Conservation (phyloP, 1,139 yeast genomes). For the Kazachstania sp. region DNA sequence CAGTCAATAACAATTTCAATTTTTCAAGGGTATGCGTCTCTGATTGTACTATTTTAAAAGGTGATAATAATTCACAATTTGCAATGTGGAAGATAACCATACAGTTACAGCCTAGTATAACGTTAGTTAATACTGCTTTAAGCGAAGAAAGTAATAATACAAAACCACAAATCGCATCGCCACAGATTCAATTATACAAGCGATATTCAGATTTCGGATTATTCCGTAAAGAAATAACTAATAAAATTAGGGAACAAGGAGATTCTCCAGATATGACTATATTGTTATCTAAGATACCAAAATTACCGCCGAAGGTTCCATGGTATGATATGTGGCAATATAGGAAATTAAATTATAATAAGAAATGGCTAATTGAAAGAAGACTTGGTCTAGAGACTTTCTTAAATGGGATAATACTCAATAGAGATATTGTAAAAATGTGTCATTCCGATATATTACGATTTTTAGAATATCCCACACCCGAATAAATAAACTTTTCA, state of each 20-base stretch:
- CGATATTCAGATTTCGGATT: conserved; percentile 24
- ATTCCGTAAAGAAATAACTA: conserved; percentile 9
- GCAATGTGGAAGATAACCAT: conserved; percentile 26
- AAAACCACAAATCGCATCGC: conserved; percentile 5
- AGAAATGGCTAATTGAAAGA: conserved; percentile 24
- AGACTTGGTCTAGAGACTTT: conserved; percentile 27
- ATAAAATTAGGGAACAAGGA: background rate
- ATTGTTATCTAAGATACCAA: conserved; percentile 11
- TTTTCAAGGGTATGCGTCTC: conserved; percentile 14
- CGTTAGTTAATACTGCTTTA: background rate
- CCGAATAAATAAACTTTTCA: background rate
- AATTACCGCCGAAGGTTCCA: conserved; percentile 24
- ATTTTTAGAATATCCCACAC: conserved; percentile 3
- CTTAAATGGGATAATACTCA: conserved; percentile 21
- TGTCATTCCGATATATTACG: conserved; percentile 15
- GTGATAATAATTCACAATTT: conserved; percentile 20
- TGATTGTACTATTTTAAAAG: conserved; percentile 23
- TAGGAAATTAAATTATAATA: conserved; percentile 21
- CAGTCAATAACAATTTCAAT: conserved; percentile 6
- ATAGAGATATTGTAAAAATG: conserved; percentile 13
- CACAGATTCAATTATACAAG: conserved; percentile 18
- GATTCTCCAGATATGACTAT: background rate
- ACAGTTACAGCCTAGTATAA: conserved; percentile 12
- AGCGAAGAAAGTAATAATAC: background rate
- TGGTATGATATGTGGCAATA: conserved; percentile 29